phyloP scores from a whole-genome alignment of 768 basidiomycete species.

The Lyophyllum atratum region DNA sequence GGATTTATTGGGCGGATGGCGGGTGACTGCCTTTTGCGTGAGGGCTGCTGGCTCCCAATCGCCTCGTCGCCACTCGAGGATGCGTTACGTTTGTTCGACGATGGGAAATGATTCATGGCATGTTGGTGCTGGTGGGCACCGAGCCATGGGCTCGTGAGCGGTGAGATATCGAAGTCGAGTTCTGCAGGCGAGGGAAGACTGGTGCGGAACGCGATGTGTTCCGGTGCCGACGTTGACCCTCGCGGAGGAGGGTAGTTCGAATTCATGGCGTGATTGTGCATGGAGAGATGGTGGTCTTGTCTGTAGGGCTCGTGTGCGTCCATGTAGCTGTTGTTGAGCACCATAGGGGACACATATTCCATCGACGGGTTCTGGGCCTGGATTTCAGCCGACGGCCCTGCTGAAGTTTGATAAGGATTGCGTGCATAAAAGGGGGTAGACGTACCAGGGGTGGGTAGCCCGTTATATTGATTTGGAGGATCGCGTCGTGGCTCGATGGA shows the following conservation, averaged over 20 bases:
- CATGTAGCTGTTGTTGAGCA: slow-evolving; percentile 43
- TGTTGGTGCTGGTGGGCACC: slow-evolving; percentile 56
- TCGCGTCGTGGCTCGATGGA: slow-evolving; percentile 28
- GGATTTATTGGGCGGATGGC: slow-evolving; percentile 42
- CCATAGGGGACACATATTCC: slow-evolving; percentile 66
- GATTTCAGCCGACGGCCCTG: slow-evolving; percentile 68
- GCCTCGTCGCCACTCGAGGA: slow-evolving; percentile 60
- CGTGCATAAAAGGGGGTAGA: slow-evolving; percentile 5
- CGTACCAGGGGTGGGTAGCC: slow-evolving; percentile 72
- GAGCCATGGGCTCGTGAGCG: slow-evolving; percentile 81
- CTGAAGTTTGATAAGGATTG: not conserved
- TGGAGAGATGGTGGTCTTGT: slow-evolving; percentile 22
- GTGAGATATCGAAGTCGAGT: slow-evolving; percentile 74
- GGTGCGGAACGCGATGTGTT: slow-evolving; percentile 69
- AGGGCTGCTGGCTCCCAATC: slow-evolving; percentile 29
- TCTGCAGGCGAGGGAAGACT: slow-evolving; percentile 50
- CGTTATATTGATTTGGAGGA: slow-evolving; percentile 40
- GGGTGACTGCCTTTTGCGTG: slow-evolving; percentile 58
- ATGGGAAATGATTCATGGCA: slow-evolving; percentile 13
- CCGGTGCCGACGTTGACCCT: slow-evolving; percentile 65
- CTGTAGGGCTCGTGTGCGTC: slow-evolving; percentile 18
- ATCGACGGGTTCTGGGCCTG: slow-evolving; percentile 55
- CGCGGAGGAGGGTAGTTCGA: slow-evolving; percentile 18
- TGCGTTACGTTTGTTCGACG: slow-evolving; percentile 52
- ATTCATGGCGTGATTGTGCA: slow-evolving; percentile 23